These are phyloP conservation scores for Blastobotrys ciferrii DNA, from an alignment of 1,139 yeast species.

Conservation along the genomic window DNA sequence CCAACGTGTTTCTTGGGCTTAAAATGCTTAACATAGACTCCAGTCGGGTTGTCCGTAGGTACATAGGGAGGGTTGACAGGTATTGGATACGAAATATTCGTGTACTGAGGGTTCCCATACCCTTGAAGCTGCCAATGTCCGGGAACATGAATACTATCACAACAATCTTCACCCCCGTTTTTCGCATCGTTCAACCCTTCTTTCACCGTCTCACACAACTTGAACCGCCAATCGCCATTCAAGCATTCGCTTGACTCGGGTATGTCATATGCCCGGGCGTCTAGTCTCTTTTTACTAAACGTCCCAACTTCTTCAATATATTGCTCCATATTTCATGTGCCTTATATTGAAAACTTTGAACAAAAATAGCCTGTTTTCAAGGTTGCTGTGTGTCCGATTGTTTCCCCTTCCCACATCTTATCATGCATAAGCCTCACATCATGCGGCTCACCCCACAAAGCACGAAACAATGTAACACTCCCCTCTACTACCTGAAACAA, in stretches of 20 bases:
- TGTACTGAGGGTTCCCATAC: slow-evolving; percentile 37
- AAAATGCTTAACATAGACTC: slow-evolving; percentile 33
- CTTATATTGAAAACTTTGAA: background rate
- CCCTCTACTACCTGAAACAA: too few relatives aligned
- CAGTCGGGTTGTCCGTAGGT: slow-evolving; percentile 38
- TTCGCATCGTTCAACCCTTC: slow-evolving; percentile 26
- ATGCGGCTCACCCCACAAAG: slow-evolving; percentile 1
- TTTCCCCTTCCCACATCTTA: background rate
- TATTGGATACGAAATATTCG: slow-evolving; percentile 37
- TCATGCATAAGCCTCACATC: background rate
- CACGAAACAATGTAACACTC: too few relatives aligned
- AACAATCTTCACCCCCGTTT: background rate
- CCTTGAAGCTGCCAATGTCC: slow-evolving; percentile 42
- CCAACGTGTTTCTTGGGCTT: slow-evolving; percentile 15
- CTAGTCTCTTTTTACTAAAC: slow-evolving; percentile 25
- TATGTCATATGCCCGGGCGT: slow-evolving; percentile 31
- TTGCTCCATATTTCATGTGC: slow-evolving; percentile 6
- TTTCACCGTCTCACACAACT: slow-evolving; percentile 27
- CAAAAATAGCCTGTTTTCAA: too few relatives aligned
- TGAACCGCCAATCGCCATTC: slow-evolving; percentile 39
- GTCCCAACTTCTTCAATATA: slow-evolving; percentile 36
- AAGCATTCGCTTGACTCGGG: slow-evolving; percentile 26
- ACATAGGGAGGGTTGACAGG: slow-evolving; percentile 38
- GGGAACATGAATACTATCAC: slow-evolving; percentile 31
- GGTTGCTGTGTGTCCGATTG: too few relatives aligned